phyloP scores from a whole-genome alignment of 768 basidiomycete species.

The Mrakia gelida region DNA sequence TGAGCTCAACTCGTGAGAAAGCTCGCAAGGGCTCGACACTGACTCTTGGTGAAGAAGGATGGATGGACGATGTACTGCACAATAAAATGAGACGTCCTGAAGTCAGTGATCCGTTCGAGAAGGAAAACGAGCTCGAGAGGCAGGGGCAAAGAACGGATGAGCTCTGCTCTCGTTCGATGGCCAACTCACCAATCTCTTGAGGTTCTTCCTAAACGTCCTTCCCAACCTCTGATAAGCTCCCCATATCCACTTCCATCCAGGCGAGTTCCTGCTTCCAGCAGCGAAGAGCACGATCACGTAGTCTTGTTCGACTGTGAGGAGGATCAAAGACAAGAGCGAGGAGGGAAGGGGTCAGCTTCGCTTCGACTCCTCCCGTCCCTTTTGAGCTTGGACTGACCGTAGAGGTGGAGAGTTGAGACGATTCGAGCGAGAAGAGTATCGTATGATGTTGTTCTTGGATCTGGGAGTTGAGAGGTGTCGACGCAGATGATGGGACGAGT shows the following conservation, averaged over 20 bases:
- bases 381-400: constrained; percentile 39
- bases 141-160: neutral
- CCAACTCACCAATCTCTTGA: constrained; percentile 67
- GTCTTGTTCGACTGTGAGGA: constrained; percentile 68
- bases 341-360: neutral
- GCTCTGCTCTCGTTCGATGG: too few relatives aligned
- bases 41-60: constrained; percentile 82
- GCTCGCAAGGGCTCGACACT: constrained; percentile 34
- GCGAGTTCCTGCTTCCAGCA: constrained; percentile 67
- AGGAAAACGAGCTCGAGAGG: neutral
- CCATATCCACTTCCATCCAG: constrained; percentile 88
- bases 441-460: constrained; percentile 61
- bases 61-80: constrained; percentile 77
- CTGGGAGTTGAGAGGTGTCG: constrained; percentile 75
- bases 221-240: constrained; percentile 75
- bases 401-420: neutral
- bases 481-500: constrained; percentile 64
- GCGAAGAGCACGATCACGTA: constrained; percentile 85
- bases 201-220: constrained; percentile 80
- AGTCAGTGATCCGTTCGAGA: neutral
- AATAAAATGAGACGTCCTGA: too few relatives aligned
- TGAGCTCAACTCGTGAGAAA: constrained; percentile 29
- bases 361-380: constrained; percentile 59
- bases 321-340: neutral
- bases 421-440: constrained; percentile 69